Evolutionary conservation across 306 rosid genomes (phyloP), one percentile per base, ranked within the genome.

Genomic region (Quercus bicolor): DNA sequence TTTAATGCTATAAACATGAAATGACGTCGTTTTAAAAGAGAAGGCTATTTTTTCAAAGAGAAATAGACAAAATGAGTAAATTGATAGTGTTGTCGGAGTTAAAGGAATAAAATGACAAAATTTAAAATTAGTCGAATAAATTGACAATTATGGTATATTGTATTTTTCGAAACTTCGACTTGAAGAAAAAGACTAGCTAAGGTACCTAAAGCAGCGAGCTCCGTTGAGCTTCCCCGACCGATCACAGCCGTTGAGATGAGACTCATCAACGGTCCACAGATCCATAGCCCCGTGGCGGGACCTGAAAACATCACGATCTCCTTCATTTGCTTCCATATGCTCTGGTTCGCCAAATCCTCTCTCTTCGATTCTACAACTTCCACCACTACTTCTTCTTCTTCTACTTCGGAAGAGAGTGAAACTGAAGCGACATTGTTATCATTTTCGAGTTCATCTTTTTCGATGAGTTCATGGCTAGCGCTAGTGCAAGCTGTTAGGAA

Each of bases 151-250:
- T 7, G 2, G 45, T 1, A 37, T 37, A 37, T 6, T 37, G 43
- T 37, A 6, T 37, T 37, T 9, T 8, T 34, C 1, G n/a, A 26
- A 77, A 6, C 24, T 13, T 70, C 5, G 20, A 29, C 23, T 21
- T 51, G 54, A 29, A 48, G 78, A 65, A 71, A 28, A 48, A 48
- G 53, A 48, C 53, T 12, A 10, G 16, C 53, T 48, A 12, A 48
- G 53, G 60, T 52, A 85, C 88, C 87, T 61, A 83, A 72, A 74
- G 89, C 85, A 77, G 87, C 86, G 34, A 86, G 87, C 79, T 86
- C 81, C 52, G 61, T 70, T 8, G 79, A 78, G 79, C 76, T 82
- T 13, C 76, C 82, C 75, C 21, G 77, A n/a, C 86, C 82, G 21
- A 78, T 69, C 68, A 82, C 66, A 59, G 86, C 76, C 1, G 82